Evolutionary conservation across 345 rosid species (phyloP).

Genomic region (Litchi chinensis): DNA sequence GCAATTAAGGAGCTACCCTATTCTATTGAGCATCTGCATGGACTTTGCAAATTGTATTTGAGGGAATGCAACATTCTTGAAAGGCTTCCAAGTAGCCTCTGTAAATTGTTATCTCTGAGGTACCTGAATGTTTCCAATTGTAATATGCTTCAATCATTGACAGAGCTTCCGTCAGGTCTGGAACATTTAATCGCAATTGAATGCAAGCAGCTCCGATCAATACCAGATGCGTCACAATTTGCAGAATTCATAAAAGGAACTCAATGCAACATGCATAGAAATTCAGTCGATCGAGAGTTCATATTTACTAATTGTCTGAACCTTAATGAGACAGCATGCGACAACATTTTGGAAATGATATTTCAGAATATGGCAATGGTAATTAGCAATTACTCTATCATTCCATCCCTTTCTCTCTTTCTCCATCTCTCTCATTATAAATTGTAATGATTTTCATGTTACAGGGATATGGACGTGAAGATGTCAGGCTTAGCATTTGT

Average conservation of each 20-base stretch:
- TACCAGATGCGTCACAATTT: neutral
- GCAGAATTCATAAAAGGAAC: neutral
- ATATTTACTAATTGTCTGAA: neutral
- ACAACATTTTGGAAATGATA: neutral
- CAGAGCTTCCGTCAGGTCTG: neutral
- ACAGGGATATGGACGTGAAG: neutral
- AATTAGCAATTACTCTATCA: too few species aligned
- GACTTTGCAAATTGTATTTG: neutral
- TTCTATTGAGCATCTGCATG: slow-evolving; percentile 22
- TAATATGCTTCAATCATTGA: neutral
- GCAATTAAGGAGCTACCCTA: slow-evolving; percentile 25
- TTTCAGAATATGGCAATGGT: neutral
- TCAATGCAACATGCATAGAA: neutral
- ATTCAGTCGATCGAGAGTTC: neutral
- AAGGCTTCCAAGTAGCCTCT: too few species aligned
- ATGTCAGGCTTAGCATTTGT: neutral
- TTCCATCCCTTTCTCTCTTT: neutral
- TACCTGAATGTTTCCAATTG: neutral
- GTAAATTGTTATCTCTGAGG: neutral
- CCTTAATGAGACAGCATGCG: neutral
- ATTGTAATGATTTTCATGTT: neutral
- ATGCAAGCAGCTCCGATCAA: neutral
- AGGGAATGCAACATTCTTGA: too few species aligned
- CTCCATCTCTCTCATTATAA: neutral
- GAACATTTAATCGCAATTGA: neutral